Percentiles rank a stretch among this genome's conserved stretches.
Evolutionary conservation across 176 grass and related monocot species (phyloP).

Genomic region (Carex cristatella): DNA sequence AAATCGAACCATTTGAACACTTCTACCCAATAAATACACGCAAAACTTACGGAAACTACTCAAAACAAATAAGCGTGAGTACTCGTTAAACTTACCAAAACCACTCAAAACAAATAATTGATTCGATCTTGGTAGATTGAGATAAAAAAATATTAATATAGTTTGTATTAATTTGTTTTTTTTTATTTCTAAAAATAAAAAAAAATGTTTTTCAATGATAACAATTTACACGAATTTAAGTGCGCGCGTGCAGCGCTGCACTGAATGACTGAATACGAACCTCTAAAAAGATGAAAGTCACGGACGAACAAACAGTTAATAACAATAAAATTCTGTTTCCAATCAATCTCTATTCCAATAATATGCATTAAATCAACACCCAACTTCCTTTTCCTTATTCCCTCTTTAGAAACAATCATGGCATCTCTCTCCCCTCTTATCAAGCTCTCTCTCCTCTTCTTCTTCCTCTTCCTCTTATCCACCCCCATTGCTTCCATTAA

Average conservation of each 20-base stretch:
- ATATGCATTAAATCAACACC: neutral
- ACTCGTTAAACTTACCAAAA: too few relatives aligned
- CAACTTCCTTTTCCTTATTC: neutral
- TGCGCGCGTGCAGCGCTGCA: neutral
- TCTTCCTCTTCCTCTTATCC: constrained; percentile 17
- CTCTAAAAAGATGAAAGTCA: neutral
- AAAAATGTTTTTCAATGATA: neutral
- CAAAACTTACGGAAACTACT: too few relatives aligned
- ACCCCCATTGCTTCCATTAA: neutral
- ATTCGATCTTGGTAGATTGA: too few relatives aligned
- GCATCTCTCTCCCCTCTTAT: constrained; percentile 17
- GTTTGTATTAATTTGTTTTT: too few relatives aligned
- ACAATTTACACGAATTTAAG: neutral
- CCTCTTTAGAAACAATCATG: constrained; percentile 21
- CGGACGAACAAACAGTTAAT: neutral
- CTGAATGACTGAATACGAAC: neutral
- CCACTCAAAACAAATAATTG: too few relatives aligned
- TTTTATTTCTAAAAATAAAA: too few relatives aligned
- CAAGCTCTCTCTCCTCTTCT: neutral
- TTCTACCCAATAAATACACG: too few relatives aligned
- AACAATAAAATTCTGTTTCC: neutral
- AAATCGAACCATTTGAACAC: too few relatives aligned
- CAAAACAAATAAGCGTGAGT: too few relatives aligned
- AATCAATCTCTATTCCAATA: neutral
- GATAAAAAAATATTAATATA: too few relatives aligned